These are phyloP conservation scores for Eutrema yunnanense DNA, from an alignment of 345 rosid species.

Conservation along the genomic window DNA sequence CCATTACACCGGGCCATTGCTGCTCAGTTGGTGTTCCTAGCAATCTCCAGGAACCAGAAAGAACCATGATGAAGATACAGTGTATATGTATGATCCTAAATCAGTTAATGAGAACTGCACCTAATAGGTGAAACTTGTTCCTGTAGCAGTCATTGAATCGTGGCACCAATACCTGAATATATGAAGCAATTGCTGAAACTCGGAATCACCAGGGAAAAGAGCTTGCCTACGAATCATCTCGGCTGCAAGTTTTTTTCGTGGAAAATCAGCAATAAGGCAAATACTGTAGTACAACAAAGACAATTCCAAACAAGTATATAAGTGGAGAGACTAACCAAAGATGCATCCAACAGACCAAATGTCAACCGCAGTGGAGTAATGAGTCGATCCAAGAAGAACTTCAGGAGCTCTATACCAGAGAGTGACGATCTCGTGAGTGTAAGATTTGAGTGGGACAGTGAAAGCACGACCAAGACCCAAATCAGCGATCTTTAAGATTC, in stretches of 20 bases:
- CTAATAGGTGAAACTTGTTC: not conserved
- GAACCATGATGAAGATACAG: not conserved
- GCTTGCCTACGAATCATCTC: constrained; percentile 92
- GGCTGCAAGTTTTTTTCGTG: constrained; percentile 25
- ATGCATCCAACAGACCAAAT: constrained; percentile 99
- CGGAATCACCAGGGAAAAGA: constrained; percentile 93
- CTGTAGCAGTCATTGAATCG: not conserved
- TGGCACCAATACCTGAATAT: constrained; percentile 68
- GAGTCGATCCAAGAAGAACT: constrained; percentile 87
- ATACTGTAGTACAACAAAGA: not conserved
- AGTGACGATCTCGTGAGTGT: constrained; percentile 96
- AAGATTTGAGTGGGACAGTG: constrained; percentile 87
- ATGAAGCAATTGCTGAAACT: constrained; percentile 86
- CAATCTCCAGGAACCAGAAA: constrained; percentile 33
- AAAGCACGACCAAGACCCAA: constrained; percentile 95
- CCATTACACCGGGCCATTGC: constrained; percentile 28
- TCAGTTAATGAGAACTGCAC: not conserved
- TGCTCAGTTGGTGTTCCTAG: constrained; percentile 31
- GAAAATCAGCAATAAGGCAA: not conserved
- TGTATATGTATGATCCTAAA: not conserved
- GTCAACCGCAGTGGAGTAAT: constrained; percentile 91
- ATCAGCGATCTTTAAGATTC: constrained; percentile 95
- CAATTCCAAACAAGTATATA: not conserved
- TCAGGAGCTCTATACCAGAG: constrained; percentile 98
- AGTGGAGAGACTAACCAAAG: constrained; percentile 34